A percentile compares a stretch with the other conserved stretches of the same genome.
Evolutionary conservation across 331 rosid species (phyloP).

Genomic region (Telfairia occidentalis): DNA sequence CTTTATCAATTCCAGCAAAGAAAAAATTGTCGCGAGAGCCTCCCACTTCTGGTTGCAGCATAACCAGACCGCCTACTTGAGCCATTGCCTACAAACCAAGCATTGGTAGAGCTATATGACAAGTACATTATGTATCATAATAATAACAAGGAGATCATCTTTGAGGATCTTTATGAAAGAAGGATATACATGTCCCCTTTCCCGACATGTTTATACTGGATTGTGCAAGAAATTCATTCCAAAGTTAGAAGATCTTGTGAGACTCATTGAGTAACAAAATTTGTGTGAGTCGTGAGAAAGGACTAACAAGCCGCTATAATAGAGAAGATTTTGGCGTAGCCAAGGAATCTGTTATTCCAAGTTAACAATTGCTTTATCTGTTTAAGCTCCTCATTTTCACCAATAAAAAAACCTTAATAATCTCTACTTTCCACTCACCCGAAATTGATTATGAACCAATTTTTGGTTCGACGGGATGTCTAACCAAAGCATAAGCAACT

Average conservation of each 20-base stretch:
- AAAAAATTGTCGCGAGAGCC: slow-evolving; percentile 63
- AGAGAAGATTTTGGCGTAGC: neutral
- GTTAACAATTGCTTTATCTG: neutral
- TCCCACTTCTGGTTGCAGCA: slow-evolving; percentile 72
- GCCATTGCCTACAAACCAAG: slow-evolving; percentile 67
- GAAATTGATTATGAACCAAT: neutral
- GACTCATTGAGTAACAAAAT: neutral
- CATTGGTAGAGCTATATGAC: neutral
- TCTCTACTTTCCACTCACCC: neutral
- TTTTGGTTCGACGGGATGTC: neutral
- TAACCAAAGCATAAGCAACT: neutral
- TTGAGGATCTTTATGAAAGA: neutral
- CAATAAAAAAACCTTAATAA: neutral
- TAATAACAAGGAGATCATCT: neutral
- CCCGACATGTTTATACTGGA: neutral
- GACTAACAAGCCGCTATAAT: neutral
- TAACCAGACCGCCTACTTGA: slow-evolving; percentile 74
- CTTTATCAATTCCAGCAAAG: slow-evolving; percentile 81
- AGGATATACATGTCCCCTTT: neutral
- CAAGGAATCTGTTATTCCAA: neutral
- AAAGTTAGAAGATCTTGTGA: neutral
- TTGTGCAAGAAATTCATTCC: neutral
- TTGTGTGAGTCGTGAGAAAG: neutral
- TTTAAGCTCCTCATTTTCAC: neutral
- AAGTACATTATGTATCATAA: neutral